Percentiles rank a stretch among this genome's conserved stretches.
These are phyloP conservation scores for Fusarium sp. DNA, from an alignment of 2,329 filamentous ascomycete species.

Conservation along the genomic window DNA sequence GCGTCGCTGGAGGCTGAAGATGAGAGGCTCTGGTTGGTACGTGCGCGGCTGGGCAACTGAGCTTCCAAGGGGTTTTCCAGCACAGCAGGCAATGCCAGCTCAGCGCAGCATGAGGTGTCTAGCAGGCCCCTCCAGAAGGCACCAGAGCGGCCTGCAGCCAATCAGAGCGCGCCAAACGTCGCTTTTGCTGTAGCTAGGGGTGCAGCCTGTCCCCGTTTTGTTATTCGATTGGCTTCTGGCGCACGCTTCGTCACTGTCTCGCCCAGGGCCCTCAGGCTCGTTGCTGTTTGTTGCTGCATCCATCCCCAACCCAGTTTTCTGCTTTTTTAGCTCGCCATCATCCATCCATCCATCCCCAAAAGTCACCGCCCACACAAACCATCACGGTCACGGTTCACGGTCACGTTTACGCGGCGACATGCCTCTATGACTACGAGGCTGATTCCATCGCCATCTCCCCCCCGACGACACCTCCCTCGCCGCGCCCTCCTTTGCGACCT, in stretches of 20 bases:
- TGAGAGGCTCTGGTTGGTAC: slow-evolving; percentile 28
- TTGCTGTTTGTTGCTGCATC: slow-evolving; percentile 1
- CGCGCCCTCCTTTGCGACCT: slow-evolving; percentile 24
- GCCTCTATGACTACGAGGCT: slow-evolving; percentile 47
- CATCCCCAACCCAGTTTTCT: slow-evolving; percentile 42
- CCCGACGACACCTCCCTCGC: slow-evolving; percentile 26
- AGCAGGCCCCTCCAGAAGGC: slow-evolving; percentile 32
- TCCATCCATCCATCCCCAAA: slow-evolving; percentile 34
- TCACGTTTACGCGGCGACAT: slow-evolving; percentile 47
- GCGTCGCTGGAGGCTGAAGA: slow-evolving; percentile 20
- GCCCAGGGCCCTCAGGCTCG: slow-evolving; percentile 20
- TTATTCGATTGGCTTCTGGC: slow-evolving; percentile 47
- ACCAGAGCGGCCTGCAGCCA: slow-evolving; percentile 22
- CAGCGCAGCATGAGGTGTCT: slow-evolving; percentile 43
- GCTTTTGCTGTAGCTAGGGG: slow-evolving; percentile 38
- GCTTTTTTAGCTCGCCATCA: slow-evolving; percentile 33
- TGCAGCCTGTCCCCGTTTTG: slow-evolving; percentile 37
- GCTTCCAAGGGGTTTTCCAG: slow-evolving; percentile 31
- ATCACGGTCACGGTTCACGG: slow-evolving; percentile 39
- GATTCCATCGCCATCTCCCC: slow-evolving; percentile 43
- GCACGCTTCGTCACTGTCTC: slow-evolving; percentile 50
- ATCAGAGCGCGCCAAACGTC: slow-evolving; percentile 37
- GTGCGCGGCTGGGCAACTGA: slow-evolving; percentile 20
- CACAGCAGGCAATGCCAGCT: slow-evolving; percentile 43
- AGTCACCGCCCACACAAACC: slow-evolving; percentile 44